Evolutionary conservation across 1,139 yeast species (phyloP).

Genomic region (Sugiyamaella japonica): DNA sequence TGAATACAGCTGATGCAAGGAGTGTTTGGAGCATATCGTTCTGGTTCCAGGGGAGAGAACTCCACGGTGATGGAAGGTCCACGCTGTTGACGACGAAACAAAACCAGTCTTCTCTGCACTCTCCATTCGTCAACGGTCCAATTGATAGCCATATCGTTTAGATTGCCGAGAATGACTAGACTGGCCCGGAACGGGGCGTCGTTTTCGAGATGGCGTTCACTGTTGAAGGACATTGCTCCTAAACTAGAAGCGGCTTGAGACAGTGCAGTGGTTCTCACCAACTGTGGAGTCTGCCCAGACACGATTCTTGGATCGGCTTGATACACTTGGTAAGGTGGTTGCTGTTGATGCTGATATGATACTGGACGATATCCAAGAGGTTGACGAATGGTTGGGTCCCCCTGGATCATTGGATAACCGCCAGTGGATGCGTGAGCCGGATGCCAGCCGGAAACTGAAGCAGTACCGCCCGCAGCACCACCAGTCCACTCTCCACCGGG

Average conservation of each 20-base stretch:
- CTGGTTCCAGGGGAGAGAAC: slow-evolving; percentile 39
- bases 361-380: slow-evolving; percentile 4
- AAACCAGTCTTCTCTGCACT: slow-evolving; percentile 39
- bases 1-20: slow-evolving; percentile 57
- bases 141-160: slow-evolving; percentile 38
- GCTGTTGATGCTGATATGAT: background rate
- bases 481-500: slow-evolving; percentile 5
- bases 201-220: slow-evolving; percentile 13
- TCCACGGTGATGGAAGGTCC: slow-evolving; percentile 40
- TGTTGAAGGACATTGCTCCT: slow-evolving; percentile 23
- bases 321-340: slow-evolving; percentile 6
- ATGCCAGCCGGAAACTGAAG: slow-evolving; percentile 7
- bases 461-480: slow-evolving; percentile 1
- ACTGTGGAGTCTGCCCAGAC: slow-evolving; percentile 26
- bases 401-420: slow-evolving; percentile 5
- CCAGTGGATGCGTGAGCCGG: slow-evolving; percentile 3
- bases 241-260: slow-evolving; percentile 35
- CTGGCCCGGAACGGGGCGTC: slow-evolving; percentile 32
- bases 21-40: slow-evolving; percentile 36
- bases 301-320: slow-evolving; percentile 9
- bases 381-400: slow-evolving; percentile 4
- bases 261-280: slow-evolving; percentile 36
- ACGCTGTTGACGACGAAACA: slow-evolving; percentile 39
- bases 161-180: slow-evolving; percentile 40
- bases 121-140: slow-evolving; percentile 41